Evolutionary conservation across 23 red algal genomes (phyloP).

Genomic region (Gracilaria vermiculophylla): DNA sequence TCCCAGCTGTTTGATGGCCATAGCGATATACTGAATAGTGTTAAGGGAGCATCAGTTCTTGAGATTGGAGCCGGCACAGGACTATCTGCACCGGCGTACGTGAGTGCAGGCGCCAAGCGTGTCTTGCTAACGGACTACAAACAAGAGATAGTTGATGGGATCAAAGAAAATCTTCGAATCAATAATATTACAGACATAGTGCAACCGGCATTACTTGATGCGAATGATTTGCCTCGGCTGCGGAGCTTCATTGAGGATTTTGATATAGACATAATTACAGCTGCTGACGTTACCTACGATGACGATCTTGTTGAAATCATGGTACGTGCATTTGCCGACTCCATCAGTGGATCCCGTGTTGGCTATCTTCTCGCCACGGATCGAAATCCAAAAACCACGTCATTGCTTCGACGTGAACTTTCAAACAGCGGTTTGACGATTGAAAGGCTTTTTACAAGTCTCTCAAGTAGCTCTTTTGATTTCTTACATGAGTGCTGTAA

Average conservation of each 20-base stretch:
- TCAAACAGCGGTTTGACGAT: background rate
- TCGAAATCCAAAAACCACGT: constrained; percentile 1
- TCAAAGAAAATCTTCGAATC: constrained; percentile 9
- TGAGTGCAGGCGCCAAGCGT: constrained; percentile 5
- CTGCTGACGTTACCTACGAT: constrained; percentile 52
- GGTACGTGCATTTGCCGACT: constrained; percentile 5
- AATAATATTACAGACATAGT: background rate
- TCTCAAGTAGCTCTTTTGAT: background rate
- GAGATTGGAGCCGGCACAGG: constrained; percentile 52
- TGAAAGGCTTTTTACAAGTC: too few species aligned
- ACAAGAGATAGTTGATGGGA: background rate
- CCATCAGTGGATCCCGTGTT: background rate
- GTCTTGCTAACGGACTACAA: constrained; percentile 38
- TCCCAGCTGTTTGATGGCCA: background rate
- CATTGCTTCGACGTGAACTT: background rate
- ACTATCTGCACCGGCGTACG: constrained; percentile 1
- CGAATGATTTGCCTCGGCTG: background rate
- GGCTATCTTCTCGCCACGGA: constrained; percentile 11
- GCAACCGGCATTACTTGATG: constrained; percentile 1
- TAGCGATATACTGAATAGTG: background rate
- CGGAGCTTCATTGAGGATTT: background rate
- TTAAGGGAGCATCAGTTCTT: constrained; percentile 13
- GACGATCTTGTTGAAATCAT: background rate
- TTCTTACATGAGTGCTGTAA: background rate
- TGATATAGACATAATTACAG: constrained; percentile 23